Evolutionary conservation across 768 basidiomycete genomes (phyloP).

Genomic region (Megacollybia marginata): DNA sequence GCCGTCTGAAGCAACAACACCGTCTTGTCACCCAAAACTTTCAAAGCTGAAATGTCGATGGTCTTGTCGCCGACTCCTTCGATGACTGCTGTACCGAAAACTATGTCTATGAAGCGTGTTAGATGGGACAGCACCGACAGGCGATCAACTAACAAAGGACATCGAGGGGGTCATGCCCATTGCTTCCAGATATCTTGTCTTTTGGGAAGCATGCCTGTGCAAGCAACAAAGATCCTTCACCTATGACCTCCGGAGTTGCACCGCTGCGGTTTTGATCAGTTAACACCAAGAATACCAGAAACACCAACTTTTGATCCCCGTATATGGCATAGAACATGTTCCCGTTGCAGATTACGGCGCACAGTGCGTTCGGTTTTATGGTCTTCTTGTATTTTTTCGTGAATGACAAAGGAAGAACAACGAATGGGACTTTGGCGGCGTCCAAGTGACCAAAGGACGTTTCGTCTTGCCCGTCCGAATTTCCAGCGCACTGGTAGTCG

Average conservation of each 20-base stretch:
- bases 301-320: slow-evolving; percentile 15
- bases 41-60: slow-evolving; percentile 14
- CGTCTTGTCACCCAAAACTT: slow-evolving; percentile 13
- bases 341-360: slow-evolving; percentile 15
- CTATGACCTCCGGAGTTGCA: slow-evolving; percentile 16
- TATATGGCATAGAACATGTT: slow-evolving; percentile 22
- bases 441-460: slow-evolving; percentile 17
- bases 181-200: slow-evolving; percentile 10
- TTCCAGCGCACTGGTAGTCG: slow-evolving; percentile 2
- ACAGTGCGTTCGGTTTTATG: slow-evolving; percentile 14
- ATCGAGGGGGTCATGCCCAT: slow-evolving; percentile 13
- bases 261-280: slow-evolving; percentile 8
- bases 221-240: slow-evolving; percentile 17
- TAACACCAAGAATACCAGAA: too few species aligned
- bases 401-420: slow-evolving; percentile 15
- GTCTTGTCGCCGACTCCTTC: slow-evolving; percentile 10
- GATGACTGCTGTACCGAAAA: slow-evolving; percentile 13
- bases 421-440: slow-evolving; percentile 16
- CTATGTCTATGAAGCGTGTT: slow-evolving; percentile 10
- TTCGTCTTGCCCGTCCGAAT: slow-evolving; percentile 13
- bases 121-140: too few species aligned
- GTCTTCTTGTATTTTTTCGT: slow-evolving; percentile 3
- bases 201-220: slow-evolving; percentile 18
- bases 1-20: slow-evolving; percentile 11
- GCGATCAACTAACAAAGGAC: slow-evolving; percentile 13